phyloP scores from a whole-genome alignment of 495 filamentous ascomycete genomes.

The Penicillium diatomitis region DNA sequence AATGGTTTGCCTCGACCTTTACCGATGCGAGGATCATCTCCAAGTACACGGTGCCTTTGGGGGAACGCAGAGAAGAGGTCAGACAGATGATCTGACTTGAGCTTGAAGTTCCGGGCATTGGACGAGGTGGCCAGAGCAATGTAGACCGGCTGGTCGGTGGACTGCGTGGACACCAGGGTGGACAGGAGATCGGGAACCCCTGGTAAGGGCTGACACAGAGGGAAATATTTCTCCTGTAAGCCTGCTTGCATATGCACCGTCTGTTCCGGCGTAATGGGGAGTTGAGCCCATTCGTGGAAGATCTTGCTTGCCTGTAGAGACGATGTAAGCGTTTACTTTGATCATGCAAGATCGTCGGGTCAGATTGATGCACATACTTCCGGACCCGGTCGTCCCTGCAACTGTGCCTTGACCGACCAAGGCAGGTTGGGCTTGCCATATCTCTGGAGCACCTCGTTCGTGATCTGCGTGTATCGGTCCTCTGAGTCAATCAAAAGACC shows the following conservation, averaged over 20 bases:
- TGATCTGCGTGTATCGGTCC: constrained; percentile 78
- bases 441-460: constrained; percentile 69
- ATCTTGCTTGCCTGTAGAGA: constrained; percentile 34
- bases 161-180: constrained; percentile 34
- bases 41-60: constrained; percentile 57
- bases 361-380: constrained; percentile 34
- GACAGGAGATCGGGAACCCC: constrained; percentile 64
- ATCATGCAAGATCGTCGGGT: neutral
- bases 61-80: constrained; percentile 70
- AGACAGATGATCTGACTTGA: constrained; percentile 70
- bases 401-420: constrained; percentile 87
- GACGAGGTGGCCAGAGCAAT: constrained; percentile 84
- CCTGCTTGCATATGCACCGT: constrained; percentile 47
- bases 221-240: constrained; percentile 65
- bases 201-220: constrained; percentile 61
- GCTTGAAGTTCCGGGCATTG: constrained; percentile 55
- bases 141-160: constrained; percentile 47
- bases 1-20: constrained; percentile 80
- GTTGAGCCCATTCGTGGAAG: constrained; percentile 76
- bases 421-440: constrained; percentile 66
- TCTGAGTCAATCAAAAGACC: constrained; percentile 90
- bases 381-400: constrained; percentile 83
- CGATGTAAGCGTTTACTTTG: neutral
- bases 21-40: constrained; percentile 77
- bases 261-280: constrained; percentile 62